Evolutionary conservation across 2,329 filamentous ascomycete genomes (phyloP).

Genomic region (Mycosphaerella sp.): DNA sequence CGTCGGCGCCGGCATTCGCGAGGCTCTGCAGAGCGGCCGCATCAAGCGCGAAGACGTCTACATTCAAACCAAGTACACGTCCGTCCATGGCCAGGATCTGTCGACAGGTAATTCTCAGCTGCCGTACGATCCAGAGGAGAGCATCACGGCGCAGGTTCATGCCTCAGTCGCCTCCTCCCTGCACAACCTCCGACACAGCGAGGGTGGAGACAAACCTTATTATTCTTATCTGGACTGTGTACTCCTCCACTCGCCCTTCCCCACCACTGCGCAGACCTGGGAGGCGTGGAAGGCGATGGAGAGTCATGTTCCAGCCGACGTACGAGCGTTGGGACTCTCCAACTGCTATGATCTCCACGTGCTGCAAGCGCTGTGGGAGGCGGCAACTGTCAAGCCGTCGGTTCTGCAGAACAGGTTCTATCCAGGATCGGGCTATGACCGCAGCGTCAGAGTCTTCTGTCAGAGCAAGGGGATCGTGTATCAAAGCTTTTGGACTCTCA

Average conservation of each 20-base stretch:
- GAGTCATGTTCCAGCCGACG: constrained; percentile 57
- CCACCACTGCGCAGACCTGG: constrained; percentile 48
- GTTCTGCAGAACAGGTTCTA: constrained; percentile 76
- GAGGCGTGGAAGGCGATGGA: constrained; percentile 62
- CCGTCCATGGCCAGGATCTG: constrained; percentile 55
- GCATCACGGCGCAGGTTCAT: constrained; percentile 59
- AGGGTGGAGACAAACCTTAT: constrained; percentile 41
- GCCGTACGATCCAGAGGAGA: constrained; percentile 56
- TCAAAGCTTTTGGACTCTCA: constrained; percentile 58
- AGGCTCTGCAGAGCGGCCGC: constrained; percentile 51
- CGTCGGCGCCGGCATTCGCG: constrained; percentile 61
- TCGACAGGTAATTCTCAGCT: constrained; percentile 42
- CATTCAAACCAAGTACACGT: constrained; percentile 81
- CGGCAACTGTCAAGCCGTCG: constrained; percentile 47
- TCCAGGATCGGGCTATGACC: constrained; percentile 53
- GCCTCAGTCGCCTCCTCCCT: constrained; percentile 64
- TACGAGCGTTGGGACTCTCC: constrained; percentile 67
- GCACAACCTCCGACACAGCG: constrained; percentile 47
- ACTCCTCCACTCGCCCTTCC: constrained; percentile 54
- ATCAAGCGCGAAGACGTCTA: constrained; percentile 57
- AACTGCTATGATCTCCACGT: constrained; percentile 56
- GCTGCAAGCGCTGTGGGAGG: constrained; percentile 49
- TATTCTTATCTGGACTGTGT: constrained; percentile 46
- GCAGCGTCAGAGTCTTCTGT: constrained; percentile 53
- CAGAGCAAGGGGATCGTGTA: constrained; percentile 49